Conservation (phyloP, 2,329 filamentous ascomycete genomes). For the Tolypocladium inflatum region DNA sequence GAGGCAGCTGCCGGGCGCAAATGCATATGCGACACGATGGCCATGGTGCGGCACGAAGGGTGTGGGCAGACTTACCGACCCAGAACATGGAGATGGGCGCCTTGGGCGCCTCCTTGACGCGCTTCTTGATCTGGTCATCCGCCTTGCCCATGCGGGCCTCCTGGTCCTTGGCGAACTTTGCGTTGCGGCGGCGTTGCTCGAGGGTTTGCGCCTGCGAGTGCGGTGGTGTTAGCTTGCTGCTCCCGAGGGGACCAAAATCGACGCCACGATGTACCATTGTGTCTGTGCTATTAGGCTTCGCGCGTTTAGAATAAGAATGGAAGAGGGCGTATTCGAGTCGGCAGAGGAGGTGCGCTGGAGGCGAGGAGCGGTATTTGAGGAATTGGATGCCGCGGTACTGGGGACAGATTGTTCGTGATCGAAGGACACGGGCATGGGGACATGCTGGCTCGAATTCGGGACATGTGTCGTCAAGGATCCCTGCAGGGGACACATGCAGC, state of each 20-base stretch:
- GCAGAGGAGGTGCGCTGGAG: neutral
- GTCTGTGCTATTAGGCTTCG: neutral
- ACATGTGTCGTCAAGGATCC: conserved; percentile 18
- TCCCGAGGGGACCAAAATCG: neutral
- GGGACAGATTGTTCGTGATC: neutral
- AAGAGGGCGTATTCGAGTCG: neutral
- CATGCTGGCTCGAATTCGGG: conserved; percentile 10
- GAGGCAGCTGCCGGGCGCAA: neutral
- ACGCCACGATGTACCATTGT: conserved; percentile 1
- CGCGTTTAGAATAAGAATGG: neutral
- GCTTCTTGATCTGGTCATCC: conserved; percentile 53
- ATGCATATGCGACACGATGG: neutral
- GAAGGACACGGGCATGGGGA: neutral
- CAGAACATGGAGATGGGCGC: conserved; percentile 55
- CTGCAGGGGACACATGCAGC: neutral
- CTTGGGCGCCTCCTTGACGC: conserved; percentile 44
- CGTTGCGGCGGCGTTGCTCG: conserved; percentile 72
- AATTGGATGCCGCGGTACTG: neutral
- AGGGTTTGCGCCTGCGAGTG: conserved; percentile 64
- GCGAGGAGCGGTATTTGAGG: neutral
- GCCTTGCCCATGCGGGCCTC: conserved; percentile 67
- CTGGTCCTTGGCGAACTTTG: conserved; percentile 66
- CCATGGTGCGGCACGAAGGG: neutral
- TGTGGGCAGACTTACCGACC: conserved; percentile 41
- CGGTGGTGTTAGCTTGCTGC: neutral